These are phyloP conservation scores for Phytopythium litorale DNA, from an alignment of 352 stramenopile genomes.

Conservation along the genomic window DNA sequence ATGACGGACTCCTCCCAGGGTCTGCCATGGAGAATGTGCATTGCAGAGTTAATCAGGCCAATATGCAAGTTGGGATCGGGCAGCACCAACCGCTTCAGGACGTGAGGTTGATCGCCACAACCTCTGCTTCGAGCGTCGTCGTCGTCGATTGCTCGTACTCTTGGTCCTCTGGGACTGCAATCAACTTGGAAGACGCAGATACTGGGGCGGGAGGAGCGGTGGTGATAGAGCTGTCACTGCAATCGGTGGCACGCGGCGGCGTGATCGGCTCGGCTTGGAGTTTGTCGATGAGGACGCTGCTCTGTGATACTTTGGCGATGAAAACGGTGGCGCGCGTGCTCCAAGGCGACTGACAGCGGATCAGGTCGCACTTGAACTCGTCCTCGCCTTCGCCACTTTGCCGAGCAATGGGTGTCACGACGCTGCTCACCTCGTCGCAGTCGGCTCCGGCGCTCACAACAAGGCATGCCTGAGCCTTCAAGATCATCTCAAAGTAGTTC, in stretches of 20 bases:
- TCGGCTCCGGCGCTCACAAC: slow-evolving; percentile 24
- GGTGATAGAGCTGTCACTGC: background rate
- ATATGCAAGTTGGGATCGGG: background rate
- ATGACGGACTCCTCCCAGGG: background rate
- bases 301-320: slow-evolving; percentile 40
- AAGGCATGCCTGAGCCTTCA: slow-evolving; percentile 32
- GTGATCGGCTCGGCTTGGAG: slow-evolving; percentile 3
- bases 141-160: slow-evolving; percentile 12
- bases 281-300: slow-evolving; percentile 29
- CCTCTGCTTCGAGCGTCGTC: slow-evolving; percentile 27
- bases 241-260: background rate
- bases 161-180: slow-evolving; percentile 1
- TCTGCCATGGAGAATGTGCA: background rate
- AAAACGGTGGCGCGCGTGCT: slow-evolving; percentile 20
- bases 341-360: slow-evolving; percentile 47
- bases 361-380: slow-evolving; percentile 58
- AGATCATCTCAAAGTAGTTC: slow-evolving; percentile 36
- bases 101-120: slow-evolving; percentile 26
- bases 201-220: background rate
- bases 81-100: slow-evolving; percentile 9
- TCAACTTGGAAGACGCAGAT: background rate
- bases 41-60: background rate
- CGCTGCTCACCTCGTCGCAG: slow-evolving; percentile 25
- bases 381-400: slow-evolving; percentile 27
- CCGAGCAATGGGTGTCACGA: slow-evolving; percentile 23